Evolutionary conservation across 148 eudicot genomes (phyloP).

Genomic region (Heliosperma pusillum): DNA sequence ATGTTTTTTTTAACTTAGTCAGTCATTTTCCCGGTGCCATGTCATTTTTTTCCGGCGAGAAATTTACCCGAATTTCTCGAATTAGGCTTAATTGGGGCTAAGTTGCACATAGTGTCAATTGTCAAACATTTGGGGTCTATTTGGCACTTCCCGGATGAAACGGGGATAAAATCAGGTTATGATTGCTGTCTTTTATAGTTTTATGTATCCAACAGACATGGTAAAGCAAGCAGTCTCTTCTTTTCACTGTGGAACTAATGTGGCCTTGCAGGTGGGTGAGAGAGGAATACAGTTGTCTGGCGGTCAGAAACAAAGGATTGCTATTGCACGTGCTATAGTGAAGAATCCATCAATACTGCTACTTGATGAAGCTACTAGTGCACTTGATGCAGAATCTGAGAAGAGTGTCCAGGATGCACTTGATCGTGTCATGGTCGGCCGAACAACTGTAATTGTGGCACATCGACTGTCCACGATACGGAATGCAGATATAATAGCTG

Average conservation of each 20-base stretch:
- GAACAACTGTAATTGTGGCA: constrained; percentile 87
- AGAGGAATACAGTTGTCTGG: constrained; percentile 91
- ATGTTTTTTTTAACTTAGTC: too few relatives aligned
- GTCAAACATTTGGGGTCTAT: too few relatives aligned
- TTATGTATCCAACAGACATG: constrained; percentile 2
- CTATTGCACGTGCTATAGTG: constrained; percentile 90
- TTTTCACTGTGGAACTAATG: constrained; percentile 9
- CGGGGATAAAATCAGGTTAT: too few relatives aligned
- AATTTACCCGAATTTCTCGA: too few relatives aligned
- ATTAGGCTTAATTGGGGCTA: too few relatives aligned
- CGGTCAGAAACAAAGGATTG: constrained; percentile 95
- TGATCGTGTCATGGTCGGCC: constrained; percentile 96
- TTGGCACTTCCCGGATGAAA: too few relatives aligned
- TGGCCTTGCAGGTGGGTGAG: constrained; percentile 74
- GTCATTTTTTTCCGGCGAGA: too few relatives aligned
- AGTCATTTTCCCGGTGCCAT: too few relatives aligned
- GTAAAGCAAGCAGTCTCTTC: not conserved
- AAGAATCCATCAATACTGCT: constrained; percentile 84
- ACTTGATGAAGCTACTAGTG: constrained; percentile 97
- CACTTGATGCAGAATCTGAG: constrained; percentile 94
- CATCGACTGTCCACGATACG: constrained; percentile 90
- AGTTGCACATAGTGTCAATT: too few relatives aligned
- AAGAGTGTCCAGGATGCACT: constrained; percentile 95
- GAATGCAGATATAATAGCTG: constrained; percentile 90
- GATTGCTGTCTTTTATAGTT: not conserved